These are phyloP conservation scores for Collybia nuda DNA, from an alignment of 768 basidiomycete genomes.

Conservation along the genomic window DNA sequence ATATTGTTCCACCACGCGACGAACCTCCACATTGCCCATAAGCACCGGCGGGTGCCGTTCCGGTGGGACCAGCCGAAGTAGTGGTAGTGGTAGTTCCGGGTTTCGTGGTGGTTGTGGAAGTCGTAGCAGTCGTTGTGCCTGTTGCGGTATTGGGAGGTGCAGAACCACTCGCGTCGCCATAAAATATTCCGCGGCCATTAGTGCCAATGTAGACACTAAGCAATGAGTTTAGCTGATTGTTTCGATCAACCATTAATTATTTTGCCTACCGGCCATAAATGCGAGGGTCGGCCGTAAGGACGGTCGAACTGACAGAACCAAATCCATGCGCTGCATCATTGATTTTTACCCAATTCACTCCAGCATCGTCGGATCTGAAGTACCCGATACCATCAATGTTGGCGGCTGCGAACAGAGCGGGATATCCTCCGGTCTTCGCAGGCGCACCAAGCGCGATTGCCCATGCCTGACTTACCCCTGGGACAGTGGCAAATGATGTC, in stretches of 20 bases:
- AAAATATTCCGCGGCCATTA: slow-evolving; percentile 60
- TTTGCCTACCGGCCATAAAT: slow-evolving; percentile 50
- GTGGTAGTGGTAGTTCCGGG: slow-evolving; percentile 18
- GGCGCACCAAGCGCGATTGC: slow-evolving; percentile 59
- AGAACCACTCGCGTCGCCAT: slow-evolving; percentile 38
- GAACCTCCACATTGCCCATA: slow-evolving; percentile 47
- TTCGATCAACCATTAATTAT: background rate
- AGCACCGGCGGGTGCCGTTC: slow-evolving; percentile 25
- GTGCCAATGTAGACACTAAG: slow-evolving; percentile 59
- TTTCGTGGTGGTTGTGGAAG: slow-evolving; percentile 16
- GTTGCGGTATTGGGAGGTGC: slow-evolving; percentile 27
- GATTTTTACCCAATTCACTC: slow-evolving; percentile 58
- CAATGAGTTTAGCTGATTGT: background rate
- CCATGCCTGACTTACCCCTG: slow-evolving; percentile 53
- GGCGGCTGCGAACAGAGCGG: slow-evolving; percentile 55
- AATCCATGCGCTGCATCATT: slow-evolving; percentile 60
- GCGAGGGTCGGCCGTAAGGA: slow-evolving; percentile 51
- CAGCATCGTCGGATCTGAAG: slow-evolving; percentile 57
- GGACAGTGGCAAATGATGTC: slow-evolving; percentile 43
- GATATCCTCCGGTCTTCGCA: slow-evolving; percentile 43
- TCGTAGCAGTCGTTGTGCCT: slow-evolving; percentile 18
- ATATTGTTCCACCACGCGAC: background rate
- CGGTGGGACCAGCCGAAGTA: slow-evolving; percentile 25
- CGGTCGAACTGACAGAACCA: slow-evolving; percentile 45
- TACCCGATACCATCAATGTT: slow-evolving; percentile 49